phyloP scores from a whole-genome alignment of 495 filamentous ascomycete species.

The Elaphomyces granulatus region DNA sequence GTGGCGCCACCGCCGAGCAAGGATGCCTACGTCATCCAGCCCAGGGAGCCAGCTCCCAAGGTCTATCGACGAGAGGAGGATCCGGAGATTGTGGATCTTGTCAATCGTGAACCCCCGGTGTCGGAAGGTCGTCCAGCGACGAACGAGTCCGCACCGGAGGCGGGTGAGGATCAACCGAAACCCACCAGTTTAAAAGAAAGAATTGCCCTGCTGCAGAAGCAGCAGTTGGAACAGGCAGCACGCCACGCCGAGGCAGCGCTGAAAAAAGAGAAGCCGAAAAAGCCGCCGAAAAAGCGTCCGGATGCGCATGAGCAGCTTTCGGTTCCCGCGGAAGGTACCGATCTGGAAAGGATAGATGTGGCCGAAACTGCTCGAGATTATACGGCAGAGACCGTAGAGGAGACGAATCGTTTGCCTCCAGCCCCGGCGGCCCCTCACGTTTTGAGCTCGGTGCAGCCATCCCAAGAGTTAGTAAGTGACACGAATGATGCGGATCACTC shows the following conservation, averaged over 20 bases:
- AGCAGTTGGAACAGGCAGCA: slow-evolving; percentile 74
- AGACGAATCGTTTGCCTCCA: slow-evolving; percentile 6
- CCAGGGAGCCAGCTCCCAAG: slow-evolving; percentile 51
- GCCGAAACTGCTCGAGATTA: slow-evolving; percentile 39
- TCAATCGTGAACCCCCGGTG: slow-evolving; percentile 28
- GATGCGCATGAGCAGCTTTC: slow-evolving; percentile 21
- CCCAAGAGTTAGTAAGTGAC: slow-evolving; percentile 49
- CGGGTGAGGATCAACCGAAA: slow-evolving; percentile 62
- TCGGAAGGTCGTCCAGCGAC: slow-evolving; percentile 42
- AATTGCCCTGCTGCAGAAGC: slow-evolving; percentile 84
- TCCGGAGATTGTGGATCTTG: slow-evolving; percentile 56
- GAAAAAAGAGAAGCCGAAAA: slow-evolving; percentile 81
- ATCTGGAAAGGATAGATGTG: slow-evolving; percentile 32
- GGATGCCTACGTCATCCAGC: slow-evolving; percentile 75
- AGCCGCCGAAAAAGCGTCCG: slow-evolving; percentile 62
- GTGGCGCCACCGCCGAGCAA: slow-evolving; percentile 90
- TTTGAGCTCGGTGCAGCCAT: slow-evolving; percentile 27
- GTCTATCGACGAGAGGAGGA: slow-evolving; percentile 83
- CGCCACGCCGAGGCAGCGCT: slow-evolving; percentile 64
- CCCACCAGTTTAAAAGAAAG: slow-evolving; percentile 86
- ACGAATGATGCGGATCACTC: slow-evolving; percentile 86
- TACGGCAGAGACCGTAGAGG: slow-evolving; percentile 36
- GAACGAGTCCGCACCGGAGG: slow-evolving; percentile 38
- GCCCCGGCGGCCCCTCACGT: slow-evolving; percentile 31
- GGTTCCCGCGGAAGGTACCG: slow-evolving; percentile 17